A percentile compares a stretch with the other conserved stretches of the same genome.
phyloP scores from a whole-genome alignment of 306 rosid genomes.

The Quillaja saponaria region DNA sequence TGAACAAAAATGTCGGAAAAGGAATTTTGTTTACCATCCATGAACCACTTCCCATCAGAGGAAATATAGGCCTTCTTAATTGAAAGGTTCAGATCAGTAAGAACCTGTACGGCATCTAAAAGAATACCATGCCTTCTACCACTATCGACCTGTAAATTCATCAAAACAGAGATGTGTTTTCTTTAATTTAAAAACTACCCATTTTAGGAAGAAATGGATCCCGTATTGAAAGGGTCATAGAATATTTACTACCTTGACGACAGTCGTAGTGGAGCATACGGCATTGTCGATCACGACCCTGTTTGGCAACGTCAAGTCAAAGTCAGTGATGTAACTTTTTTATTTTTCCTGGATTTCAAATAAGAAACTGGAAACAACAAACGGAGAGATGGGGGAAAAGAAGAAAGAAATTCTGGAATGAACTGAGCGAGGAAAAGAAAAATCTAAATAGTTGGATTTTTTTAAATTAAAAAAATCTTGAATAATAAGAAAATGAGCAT shows the following conservation, averaged over 20 bases:
- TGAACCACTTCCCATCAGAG: slow-evolving; percentile 94
- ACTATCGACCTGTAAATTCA: slow-evolving; percentile 71
- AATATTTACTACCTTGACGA: slow-evolving; percentile 92
- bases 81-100: slow-evolving; percentile 74
- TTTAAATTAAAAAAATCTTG: too few relatives aligned
- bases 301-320: slow-evolving; percentile 39
- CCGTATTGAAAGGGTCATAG: slow-evolving; percentile 1
- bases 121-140: slow-evolving; percentile 88
- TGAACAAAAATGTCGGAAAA: background rate
- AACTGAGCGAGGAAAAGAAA: slow-evolving; percentile 15
- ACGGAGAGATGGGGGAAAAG: background rate
- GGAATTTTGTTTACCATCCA: slow-evolving; percentile 68
- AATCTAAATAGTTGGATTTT: slow-evolving; percentile 15
- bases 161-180: slow-evolving; percentile 9
- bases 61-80: slow-evolving; percentile 90
- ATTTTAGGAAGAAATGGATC: background rate
- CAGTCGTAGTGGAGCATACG: slow-evolving; percentile 71
- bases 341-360: slow-evolving; percentile 8
- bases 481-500: too few relatives aligned
- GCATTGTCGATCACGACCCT: slow-evolving; percentile 96
- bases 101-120: slow-evolving; percentile 84
- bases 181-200: background rate
- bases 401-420: slow-evolving; percentile 31
- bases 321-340: slow-evolving; percentile 35
- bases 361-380: background rate